Base-by-base conservation (phyloP, 345 rosid genomes). In the Noccaea bulbosa region DNA sequence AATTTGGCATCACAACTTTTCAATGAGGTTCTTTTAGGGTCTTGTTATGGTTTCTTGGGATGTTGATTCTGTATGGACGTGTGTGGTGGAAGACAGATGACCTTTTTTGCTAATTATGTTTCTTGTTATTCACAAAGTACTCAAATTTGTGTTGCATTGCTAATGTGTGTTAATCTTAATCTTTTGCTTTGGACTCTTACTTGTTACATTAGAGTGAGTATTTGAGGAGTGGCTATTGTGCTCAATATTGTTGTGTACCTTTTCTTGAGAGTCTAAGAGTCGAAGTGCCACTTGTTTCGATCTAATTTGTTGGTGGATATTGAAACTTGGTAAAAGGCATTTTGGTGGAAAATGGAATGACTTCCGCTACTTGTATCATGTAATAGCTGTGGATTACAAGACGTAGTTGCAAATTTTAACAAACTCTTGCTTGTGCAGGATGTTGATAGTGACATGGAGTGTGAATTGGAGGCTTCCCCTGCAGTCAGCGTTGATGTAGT, bases 381-480 rank as follows among this genome's bases (percentile, higher is more conserved):
- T 65, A 56, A 0, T 53, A 7, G 50, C 11, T 50, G 49, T 58
- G 52, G 3, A 40, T 58, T 43, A 51, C 40, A 24, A 34, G 47
- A 71, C 7, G 17, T 55, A 45, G 2, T 52, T 74, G 50, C 8
- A 34, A 52, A 30, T 12, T 45, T 54, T 54, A 3, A 50, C 10
- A n/a, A 32, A 16, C 40, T 32, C 55, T 44, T 72, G 58, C 37
- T 62, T 51, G 52, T 80, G 70, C 83, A 94, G 99, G 96, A 91
- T 73, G 96, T 89, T 72, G 96, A 91, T 34, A 91, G 98, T 81
- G 98, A 91, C 80, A 70, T 89, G 49, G 99, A 94, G 50, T 88
- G 67, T 54, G 99, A 94, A 67, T 63, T 94, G 88, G 98, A 92
- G 82, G 85, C 96, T 57, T 83, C 64, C 61, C 97, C 99, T 68